Conservation (phyloP, 345 rosid genomes). For the Psidium friedrichsthalianum region DNA sequence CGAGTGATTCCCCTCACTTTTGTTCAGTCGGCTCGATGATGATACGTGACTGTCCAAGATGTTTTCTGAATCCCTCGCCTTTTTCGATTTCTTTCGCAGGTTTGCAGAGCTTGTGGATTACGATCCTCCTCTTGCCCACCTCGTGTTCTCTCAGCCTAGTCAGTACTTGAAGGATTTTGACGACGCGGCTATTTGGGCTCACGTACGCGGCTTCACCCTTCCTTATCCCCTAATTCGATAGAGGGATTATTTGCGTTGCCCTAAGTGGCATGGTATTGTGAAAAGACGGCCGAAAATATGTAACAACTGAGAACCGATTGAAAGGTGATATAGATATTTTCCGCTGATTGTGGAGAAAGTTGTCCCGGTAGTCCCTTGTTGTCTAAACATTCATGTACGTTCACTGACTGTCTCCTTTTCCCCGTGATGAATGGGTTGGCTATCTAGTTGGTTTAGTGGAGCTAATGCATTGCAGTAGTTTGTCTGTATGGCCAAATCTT, state of each 20-base stretch:
- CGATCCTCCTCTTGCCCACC: conserved; percentile 50
- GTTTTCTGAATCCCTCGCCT: not conserved
- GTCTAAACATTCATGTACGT: not conserved
- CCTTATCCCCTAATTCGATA: not conserved
- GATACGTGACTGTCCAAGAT: not conserved
- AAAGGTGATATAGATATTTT: not conserved
- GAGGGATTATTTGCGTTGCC: not conserved
- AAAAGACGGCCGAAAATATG: not conserved
- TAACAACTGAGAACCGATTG: not conserved
- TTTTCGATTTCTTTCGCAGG: conserved; percentile 13
- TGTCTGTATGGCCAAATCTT: not conserved
- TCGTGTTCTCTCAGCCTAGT: conserved; percentile 45
- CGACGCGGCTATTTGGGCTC: conserved; percentile 73
- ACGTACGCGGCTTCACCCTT: conserved; percentile 21
- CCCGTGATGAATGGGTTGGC: not conserved
- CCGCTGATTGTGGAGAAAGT: not conserved
- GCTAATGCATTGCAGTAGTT: not conserved
- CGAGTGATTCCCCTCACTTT: conserved; percentile 23
- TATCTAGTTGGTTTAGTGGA: not conserved
- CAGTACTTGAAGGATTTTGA: conserved; percentile 47
- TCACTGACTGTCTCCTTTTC: not conserved
- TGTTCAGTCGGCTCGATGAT: not conserved
- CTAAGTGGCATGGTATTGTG: not conserved
- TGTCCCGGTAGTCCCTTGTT: not conserved
- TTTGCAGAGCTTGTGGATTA: conserved; percentile 71